Percentiles rank a stretch among this genome's conserved stretches.
Evolutionary conservation across 2,329 filamentous ascomycete species (phyloP).

Genomic region (Ceratocystis papillata): DNA sequence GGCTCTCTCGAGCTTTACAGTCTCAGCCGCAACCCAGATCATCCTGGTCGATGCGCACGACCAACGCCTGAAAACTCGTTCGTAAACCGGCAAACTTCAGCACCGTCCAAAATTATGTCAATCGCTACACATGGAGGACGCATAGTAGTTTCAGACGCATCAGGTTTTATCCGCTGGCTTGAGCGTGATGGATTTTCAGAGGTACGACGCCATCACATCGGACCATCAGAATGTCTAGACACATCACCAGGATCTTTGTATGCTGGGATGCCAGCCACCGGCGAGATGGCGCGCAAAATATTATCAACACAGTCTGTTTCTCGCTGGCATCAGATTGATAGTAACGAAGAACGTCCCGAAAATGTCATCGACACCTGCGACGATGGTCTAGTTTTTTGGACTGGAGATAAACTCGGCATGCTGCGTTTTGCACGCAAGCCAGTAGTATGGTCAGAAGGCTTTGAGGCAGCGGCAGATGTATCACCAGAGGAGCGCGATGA

Average conservation of each 20-base stretch:
- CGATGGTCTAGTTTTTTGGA: slow-evolving; percentile 75
- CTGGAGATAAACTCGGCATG: slow-evolving; percentile 70
- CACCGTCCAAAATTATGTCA: slow-evolving; percentile 68
- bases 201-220: slow-evolving; percentile 44
- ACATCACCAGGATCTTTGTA: slow-evolving; percentile 40
- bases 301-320: slow-evolving; percentile 45
- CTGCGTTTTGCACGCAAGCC: slow-evolving; percentile 49
- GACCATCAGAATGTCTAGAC: slow-evolving; percentile 40
- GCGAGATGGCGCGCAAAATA: slow-evolving; percentile 72
- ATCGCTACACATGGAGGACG: slow-evolving; percentile 71
- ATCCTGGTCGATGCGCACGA: not conserved
- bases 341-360: not conserved
- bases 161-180: slow-evolving; percentile 79
- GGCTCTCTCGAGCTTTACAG: slow-evolving; percentile 84
- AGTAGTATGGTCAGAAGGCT: slow-evolving; percentile 41
- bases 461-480: slow-evolving; percentile 38
- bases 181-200: slow-evolving; percentile 68
- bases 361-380: slow-evolving; percentile 34
- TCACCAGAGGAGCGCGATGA: slow-evolving; percentile 40
- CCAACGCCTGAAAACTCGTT: slow-evolving; percentile 1
- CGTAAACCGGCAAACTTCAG: slow-evolving; percentile 69
- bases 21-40: slow-evolving; percentile 32
- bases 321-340: slow-evolving; percentile 25
- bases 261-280: slow-evolving; percentile 42
- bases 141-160: slow-evolving; percentile 72